phyloP scores from a whole-genome alignment of 1,284 basidiomycete species.

The Ganoderma sinense region DNA sequence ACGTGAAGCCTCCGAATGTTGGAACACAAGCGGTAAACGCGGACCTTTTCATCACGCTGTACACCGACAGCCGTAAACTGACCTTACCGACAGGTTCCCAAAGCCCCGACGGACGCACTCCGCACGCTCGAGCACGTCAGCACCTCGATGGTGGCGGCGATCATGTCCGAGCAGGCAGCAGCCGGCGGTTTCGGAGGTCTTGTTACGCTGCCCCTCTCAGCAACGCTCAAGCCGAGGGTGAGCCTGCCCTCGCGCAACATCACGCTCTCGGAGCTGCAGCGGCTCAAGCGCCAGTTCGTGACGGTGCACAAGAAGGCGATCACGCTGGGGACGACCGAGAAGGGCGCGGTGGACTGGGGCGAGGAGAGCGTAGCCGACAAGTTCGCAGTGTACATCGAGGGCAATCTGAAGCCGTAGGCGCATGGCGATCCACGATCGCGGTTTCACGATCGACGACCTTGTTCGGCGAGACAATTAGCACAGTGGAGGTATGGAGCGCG shows the following conservation, averaged over 20 bases:
- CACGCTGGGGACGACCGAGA: constrained; percentile 83
- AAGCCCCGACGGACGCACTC: constrained; percentile 82
- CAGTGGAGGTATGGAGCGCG: neutral
- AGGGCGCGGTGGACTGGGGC: constrained; percentile 78
- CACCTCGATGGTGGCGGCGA: constrained; percentile 49
- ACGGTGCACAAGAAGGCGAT: constrained; percentile 89
- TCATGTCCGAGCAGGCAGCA: constrained; percentile 52
- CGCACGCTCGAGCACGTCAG: constrained; percentile 70
- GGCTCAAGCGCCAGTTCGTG: constrained; percentile 90
- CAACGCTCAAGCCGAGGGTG: constrained; percentile 42
- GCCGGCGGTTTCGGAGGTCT: constrained; percentile 54
- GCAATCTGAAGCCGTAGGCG: constrained; percentile 60
- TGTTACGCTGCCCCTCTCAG: constrained; percentile 57
- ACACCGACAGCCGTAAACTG: neutral
- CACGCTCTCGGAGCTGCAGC: constrained; percentile 86
- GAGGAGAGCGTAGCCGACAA: constrained; percentile 76
- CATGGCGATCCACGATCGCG: neutral
- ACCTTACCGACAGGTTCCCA: constrained; percentile 58
- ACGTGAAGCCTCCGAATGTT: constrained; percentile 83
- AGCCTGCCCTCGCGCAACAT: constrained; percentile 72
- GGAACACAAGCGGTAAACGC: constrained; percentile 77
- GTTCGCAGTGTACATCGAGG: constrained; percentile 84
- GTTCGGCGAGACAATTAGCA: neutral
- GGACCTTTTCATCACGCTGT: constrained; percentile 35
- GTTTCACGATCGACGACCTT: neutral